Evolutionary conservation across 495 filamentous ascomycete species (phyloP).

Genomic region (Cercophora sp.): DNA sequence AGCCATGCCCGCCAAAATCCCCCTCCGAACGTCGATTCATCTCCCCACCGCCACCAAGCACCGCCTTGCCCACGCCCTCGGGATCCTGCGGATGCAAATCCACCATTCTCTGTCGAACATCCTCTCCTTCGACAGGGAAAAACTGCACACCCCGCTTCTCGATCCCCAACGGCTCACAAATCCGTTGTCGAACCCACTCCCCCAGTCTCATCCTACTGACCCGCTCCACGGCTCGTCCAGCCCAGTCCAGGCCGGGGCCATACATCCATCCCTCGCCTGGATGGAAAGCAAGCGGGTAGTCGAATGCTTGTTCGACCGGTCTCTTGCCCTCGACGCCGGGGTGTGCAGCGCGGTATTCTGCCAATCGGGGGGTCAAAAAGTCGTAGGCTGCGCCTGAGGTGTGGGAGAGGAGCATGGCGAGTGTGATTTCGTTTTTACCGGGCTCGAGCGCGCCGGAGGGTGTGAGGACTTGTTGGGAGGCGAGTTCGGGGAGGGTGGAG

Average conservation of each 20-base stretch:
- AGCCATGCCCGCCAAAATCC: conserved; percentile 31
- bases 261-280: conserved; percentile 30
- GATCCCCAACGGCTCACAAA: conserved; percentile 26
- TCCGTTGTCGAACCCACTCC: conserved; percentile 17
- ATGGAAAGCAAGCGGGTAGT: conserved; percentile 22
- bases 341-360: conserved; percentile 14
- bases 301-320: conserved; percentile 24
- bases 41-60: conserved; percentile 39
- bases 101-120: conserved; percentile 21
- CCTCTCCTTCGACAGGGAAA: conserved; percentile 20
- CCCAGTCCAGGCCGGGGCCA: conserved; percentile 29
- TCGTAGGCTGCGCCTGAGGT: conserved; percentile 25
- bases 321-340: conserved; percentile 12
- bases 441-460: conserved; percentile 34
- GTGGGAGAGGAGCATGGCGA: conserved; percentile 24
- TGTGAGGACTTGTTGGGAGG: conserved; percentile 35
- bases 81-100: conserved; percentile 23
- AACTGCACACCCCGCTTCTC: conserved; percentile 37
- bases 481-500: conserved; percentile 38
- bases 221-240: conserved; percentile 24
- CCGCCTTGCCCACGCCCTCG: conserved; percentile 31
- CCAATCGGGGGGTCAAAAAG: conserved; percentile 14
- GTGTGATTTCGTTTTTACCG: conserved; percentile 21
- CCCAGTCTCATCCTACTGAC: conserved; percentile 14
- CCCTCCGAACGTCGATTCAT: conserved; percentile 16